A percentile compares a stretch with the other conserved stretches of the same genome.
These are phyloP conservation scores for Trichaptum fuscoviolaceum DNA, from an alignment of 768 basidiomycete species.

Conservation along the genomic window DNA sequence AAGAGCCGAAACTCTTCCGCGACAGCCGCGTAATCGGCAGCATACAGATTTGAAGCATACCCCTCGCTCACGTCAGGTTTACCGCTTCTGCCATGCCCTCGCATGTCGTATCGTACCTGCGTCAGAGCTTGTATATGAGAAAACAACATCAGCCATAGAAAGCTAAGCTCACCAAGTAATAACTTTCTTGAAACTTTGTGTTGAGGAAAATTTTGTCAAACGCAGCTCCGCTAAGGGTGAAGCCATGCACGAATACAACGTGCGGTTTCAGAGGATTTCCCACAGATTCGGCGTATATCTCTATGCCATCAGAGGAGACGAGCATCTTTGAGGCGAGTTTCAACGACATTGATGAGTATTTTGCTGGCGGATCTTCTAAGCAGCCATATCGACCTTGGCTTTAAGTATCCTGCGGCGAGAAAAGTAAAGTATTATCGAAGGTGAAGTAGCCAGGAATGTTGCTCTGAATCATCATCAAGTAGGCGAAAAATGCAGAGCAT, in stretches of 20 bases:
- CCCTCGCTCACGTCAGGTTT: constrained; percentile 22
- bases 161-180: constrained; percentile 16
- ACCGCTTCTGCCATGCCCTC: constrained; percentile 29
- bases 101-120: constrained; percentile 30
- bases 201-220: constrained; percentile 19
- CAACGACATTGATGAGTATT: too few relatives aligned
- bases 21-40: constrained; percentile 29
- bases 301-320: constrained; percentile 18
- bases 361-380: too few relatives aligned
- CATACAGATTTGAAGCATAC: constrained; percentile 24
- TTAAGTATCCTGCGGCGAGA: too few relatives aligned
- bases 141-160: too few relatives aligned
- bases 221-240: constrained; percentile 12
- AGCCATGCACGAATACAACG: constrained; percentile 20
- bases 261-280: constrained; percentile 17
- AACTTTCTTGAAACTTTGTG: constrained; percentile 12
- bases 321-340: constrained; percentile 5
- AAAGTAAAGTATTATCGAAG: too few relatives aligned
- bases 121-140: not conserved
- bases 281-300: constrained; percentile 19
- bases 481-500: too few relatives aligned
- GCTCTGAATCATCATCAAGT: too few relatives aligned
- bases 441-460: too few relatives aligned
- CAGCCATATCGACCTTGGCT: too few relatives aligned
- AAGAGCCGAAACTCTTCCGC: constrained; percentile 23